Evolutionary conservation across 306 rosid genomes (phyloP).

Genomic region (Fragaria ananassa): DNA sequence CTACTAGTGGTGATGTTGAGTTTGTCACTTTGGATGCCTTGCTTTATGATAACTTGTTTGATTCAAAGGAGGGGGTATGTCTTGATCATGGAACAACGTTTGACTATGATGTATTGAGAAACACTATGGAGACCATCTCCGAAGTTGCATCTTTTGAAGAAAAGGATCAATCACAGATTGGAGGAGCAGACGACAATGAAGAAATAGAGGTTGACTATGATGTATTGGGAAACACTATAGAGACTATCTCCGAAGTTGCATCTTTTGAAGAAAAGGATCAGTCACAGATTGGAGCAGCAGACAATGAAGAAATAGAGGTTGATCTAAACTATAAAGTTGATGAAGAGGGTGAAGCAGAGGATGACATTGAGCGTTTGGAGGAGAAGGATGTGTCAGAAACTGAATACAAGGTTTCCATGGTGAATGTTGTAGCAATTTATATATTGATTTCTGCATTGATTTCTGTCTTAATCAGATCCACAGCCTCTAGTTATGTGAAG

Average conservation of each 20-base stretch:
- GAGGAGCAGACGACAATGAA: background rate
- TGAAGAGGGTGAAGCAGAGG: background rate
- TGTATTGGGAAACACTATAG: background rate
- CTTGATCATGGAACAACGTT: background rate
- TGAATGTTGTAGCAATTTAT: constrained; percentile 25
- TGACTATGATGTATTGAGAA: background rate
- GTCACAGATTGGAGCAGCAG: background rate
- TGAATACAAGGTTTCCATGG: background rate
- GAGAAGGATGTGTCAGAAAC: background rate
- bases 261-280: background rate
- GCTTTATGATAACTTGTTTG: background rate
- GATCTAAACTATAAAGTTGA: background rate
- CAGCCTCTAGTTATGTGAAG: constrained; percentile 30
- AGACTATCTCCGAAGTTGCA: background rate
- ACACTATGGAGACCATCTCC: background rate
- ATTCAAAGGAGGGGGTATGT: background rate
- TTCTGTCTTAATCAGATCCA: constrained; percentile 30
- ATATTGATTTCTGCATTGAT: constrained; percentile 25
- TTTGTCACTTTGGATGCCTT: background rate
- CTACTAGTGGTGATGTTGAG: background rate
- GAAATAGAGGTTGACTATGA: background rate
- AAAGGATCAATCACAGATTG: background rate
- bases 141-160: background rate
- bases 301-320: background rate
- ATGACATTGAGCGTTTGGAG: background rate